Percentiles rank a stretch among this genome's conserved stretches.
These are phyloP conservation scores for Solanum dulcamara DNA, from an alignment of 257 asterid genomes.

Conservation along the genomic window DNA sequence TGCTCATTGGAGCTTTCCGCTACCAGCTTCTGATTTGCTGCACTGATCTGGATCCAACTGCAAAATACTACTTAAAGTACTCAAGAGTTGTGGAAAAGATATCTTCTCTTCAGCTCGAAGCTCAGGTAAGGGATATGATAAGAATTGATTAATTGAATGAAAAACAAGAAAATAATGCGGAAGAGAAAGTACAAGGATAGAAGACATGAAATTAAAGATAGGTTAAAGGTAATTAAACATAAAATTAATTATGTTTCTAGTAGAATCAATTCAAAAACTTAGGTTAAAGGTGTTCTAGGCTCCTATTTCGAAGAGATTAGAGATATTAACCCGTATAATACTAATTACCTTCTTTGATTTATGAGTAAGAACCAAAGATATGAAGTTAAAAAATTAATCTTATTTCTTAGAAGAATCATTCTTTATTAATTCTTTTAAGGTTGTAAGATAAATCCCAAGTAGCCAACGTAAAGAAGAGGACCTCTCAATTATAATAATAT, in stretches of 20 bases:
- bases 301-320: neutral
- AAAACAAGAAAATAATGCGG: neutral
- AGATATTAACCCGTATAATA: neutral
- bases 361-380: neutral
- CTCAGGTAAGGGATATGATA: constrained; percentile 33
- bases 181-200: neutral
- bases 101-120: constrained; percentile 65
- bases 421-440: neutral
- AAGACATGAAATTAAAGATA: neutral
- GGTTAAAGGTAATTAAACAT: neutral
- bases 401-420: neutral
- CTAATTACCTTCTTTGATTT: neutral
- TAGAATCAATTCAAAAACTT: neutral
- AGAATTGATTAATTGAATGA: neutral
- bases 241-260: neutral
- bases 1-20: constrained; percentile 63
- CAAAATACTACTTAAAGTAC: constrained; percentile 56
- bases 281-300: neutral
- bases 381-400: neutral
- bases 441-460: neutral
- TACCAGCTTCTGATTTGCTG: constrained; percentile 61
- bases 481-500: neutral
- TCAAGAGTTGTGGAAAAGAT: constrained; percentile 54
- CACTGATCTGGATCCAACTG: constrained; percentile 70
- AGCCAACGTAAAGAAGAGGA: neutral